These are phyloP conservation scores for Ceratocystis variospora DNA, from an alignment of 2,329 filamentous ascomycete genomes.

Conservation along the genomic window DNA sequence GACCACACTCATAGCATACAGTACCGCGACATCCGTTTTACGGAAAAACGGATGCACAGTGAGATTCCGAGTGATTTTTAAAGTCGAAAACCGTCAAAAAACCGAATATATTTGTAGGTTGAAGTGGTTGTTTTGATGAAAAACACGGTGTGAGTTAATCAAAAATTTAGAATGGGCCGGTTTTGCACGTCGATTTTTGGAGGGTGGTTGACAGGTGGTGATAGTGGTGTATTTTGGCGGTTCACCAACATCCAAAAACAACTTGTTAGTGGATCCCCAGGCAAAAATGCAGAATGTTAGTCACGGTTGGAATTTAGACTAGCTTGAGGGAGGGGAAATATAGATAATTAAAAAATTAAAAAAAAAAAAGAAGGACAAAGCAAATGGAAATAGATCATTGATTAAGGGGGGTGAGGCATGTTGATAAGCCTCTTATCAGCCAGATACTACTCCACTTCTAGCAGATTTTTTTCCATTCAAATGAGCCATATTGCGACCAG, in stretches of 20 bases:
- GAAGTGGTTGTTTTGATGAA: conserved; percentile 15
- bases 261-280: conserved; percentile 15
- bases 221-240: conserved; percentile 18
- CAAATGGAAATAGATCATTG: neutral
- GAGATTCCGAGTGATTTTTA: conserved; percentile 14
- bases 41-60: conserved; percentile 42
- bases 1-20: conserved; percentile 60
- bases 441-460: conserved; percentile 16
- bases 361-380: conserved; percentile 8
- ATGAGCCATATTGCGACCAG: conserved; percentile 1
- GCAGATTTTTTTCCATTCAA: conserved; percentile 17
- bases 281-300: neutral
- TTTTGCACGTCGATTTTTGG: conserved; percentile 3
- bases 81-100: conserved; percentile 15
- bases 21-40: conserved; percentile 57
- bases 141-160: conserved; percentile 15
- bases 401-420: conserved; percentile 9
- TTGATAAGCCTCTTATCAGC: conserved; percentile 15
- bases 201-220: conserved; percentile 9
- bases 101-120: conserved; percentile 15
- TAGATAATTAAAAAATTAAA: neutral
- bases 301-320: conserved; percentile 17
- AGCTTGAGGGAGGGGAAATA: neutral
- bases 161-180: conserved; percentile 13
- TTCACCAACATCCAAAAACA: conserved; percentile 11